These are phyloP conservation scores for Penicillium ochrochloron DNA, from an alignment of 495 filamentous ascomycete genomes.

Conservation along the genomic window DNA sequence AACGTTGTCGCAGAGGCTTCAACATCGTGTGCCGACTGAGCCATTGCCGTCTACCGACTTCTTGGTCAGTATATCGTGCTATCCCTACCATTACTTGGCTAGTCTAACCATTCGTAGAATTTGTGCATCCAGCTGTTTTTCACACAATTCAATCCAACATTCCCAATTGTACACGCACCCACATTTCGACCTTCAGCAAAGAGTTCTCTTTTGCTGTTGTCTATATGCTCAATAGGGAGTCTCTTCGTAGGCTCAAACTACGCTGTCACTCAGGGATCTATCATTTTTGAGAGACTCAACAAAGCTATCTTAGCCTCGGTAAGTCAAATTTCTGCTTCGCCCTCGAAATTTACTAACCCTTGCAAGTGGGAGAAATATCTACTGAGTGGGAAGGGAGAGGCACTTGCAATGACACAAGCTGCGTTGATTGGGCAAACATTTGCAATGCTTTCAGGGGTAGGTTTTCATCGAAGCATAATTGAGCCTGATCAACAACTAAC, in stretches of 20 bases:
- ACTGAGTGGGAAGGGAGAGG: conserved; percentile 10
- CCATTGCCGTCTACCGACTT: conserved; percentile 36
- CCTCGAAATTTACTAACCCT: not conserved
- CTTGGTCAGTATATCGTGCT: conserved; percentile 20
- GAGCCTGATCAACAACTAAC: not conserved
- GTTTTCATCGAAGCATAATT: not conserved
- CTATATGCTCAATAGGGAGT: conserved; percentile 38
- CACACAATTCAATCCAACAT: conserved; percentile 32
- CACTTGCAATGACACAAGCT: conserved; percentile 37
- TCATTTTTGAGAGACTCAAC: conserved; percentile 39
- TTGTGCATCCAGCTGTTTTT: conserved; percentile 39
- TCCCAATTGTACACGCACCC: conserved; percentile 38
- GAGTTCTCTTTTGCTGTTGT: conserved; percentile 23
- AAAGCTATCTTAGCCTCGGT: conserved; percentile 40
- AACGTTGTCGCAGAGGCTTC: conserved; percentile 24
- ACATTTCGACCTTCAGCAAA: conserved; percentile 36
- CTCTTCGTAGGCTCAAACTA: conserved; percentile 35
- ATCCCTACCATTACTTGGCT: not conserved
- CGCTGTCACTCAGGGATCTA: conserved; percentile 30
- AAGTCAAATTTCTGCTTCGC: not conserved
- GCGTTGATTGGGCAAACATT: conserved; percentile 46
- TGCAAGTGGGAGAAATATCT: conserved; percentile 31
- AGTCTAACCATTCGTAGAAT: conserved; percentile 21
- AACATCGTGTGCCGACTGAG: conserved; percentile 22
- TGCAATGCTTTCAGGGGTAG: conserved; percentile 39